phyloP scores from a whole-genome alignment of 345 rosid genomes.

The Cardamine resedifolia region DNA sequence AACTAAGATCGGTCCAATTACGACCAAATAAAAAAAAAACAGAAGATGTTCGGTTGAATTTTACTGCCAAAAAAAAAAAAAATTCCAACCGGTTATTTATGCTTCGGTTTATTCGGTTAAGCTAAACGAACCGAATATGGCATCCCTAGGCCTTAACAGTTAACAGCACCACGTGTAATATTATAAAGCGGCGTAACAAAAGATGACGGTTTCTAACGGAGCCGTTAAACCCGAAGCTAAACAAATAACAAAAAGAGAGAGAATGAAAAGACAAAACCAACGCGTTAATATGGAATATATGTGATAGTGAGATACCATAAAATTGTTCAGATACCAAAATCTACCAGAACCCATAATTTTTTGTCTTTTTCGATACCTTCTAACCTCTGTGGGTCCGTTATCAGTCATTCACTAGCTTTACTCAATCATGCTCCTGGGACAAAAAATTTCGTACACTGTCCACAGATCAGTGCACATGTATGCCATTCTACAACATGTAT shows the following conservation, averaged over 20 bases:
- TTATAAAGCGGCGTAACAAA: background rate
- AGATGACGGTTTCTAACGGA: background rate
- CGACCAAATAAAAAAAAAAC: too few species aligned
- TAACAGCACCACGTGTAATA: background rate
- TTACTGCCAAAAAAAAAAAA: too few species aligned
- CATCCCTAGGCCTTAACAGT: background rate
- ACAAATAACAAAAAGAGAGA: background rate
- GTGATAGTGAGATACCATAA: too few species aligned
- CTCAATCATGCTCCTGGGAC: too few species aligned
- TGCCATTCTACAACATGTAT: conserved; percentile 68
- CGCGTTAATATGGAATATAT: too few species aligned
- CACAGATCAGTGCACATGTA: conserved; percentile 92
- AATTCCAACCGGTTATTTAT: background rate
- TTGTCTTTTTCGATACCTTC: too few species aligned
- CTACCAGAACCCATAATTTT: too few species aligned
- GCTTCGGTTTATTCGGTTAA: background rate
- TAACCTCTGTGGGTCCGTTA: too few species aligned
- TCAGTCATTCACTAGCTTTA: too few species aligned
- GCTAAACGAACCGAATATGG: conserved; percentile 1
- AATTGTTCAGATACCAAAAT: too few species aligned
- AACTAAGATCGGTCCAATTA: background rate
- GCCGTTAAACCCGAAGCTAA: background rate
- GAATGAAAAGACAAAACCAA: conserved; percentile 21
- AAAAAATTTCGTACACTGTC: too few species aligned
- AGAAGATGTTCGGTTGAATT: too few species aligned